phyloP scores from a whole-genome alignment of 805 yeast species.

The Saturnispora kantuleensis region DNA sequence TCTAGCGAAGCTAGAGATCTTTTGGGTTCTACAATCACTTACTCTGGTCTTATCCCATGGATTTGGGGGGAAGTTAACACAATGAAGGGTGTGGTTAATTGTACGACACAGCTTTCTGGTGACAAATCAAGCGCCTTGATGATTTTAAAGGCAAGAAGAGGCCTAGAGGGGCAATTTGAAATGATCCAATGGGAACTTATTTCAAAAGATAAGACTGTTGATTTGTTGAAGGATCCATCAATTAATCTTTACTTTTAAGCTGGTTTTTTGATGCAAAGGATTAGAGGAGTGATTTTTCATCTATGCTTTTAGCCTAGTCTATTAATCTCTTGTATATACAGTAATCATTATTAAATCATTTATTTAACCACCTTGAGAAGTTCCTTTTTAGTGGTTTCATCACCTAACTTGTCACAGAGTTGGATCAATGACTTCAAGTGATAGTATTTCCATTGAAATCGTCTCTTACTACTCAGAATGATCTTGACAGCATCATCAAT shows the following conservation, averaged over 20 bases:
- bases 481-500: conserved; percentile 63
- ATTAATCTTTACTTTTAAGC: conserved; percentile 3
- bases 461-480: conserved; percentile 53
- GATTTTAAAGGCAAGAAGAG: conserved; percentile 55
- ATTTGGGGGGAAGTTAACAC: conserved; percentile 77
- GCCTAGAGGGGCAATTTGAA: conserved; percentile 46
- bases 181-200: conserved; percentile 56
- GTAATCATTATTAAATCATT: not conserved
- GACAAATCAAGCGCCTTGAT: conserved; percentile 42
- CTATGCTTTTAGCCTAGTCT: not conserved
- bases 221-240: conserved; percentile 11
- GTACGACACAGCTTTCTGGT: conserved; percentile 64
- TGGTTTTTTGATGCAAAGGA: no score
- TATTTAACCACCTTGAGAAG: conserved; percentile 16
- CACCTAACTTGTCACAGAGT: conserved; percentile 36
- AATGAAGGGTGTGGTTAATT: conserved; percentile 70
- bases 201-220: conserved; percentile 35
- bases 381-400: conserved; percentile 25
- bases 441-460: conserved; percentile 58
- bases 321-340: not conserved
- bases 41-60: conserved; percentile 78
- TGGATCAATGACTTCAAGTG: conserved; percentile 34
- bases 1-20: conserved; percentile 50
- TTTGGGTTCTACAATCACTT: conserved; percentile 70
- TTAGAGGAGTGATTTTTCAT: not conserved